Percentiles rank a stretch among this genome's conserved stretches.
phyloP scores from a whole-genome alignment of 192 early-diverging fungal species.

The Obelidium mucronatum region DNA sequence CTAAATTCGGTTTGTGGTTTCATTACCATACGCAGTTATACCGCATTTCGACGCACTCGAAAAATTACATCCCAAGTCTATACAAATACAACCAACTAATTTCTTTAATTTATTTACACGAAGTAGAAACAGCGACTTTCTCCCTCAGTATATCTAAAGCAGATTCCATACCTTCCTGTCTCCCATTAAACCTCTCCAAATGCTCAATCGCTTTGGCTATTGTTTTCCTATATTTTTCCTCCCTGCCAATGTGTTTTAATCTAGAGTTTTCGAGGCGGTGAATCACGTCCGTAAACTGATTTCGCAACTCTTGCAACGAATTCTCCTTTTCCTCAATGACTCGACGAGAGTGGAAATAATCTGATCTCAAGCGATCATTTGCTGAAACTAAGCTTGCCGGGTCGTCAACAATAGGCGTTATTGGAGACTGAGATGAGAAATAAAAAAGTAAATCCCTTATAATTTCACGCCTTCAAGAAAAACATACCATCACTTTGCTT shows the following conservation, averaged over 20 bases:
- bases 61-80: too few relatives aligned
- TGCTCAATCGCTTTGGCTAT: constrained; percentile 30
- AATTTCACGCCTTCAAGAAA: neutral
- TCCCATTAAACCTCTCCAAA: constrained; percentile 23
- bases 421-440: neutral
- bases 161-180: constrained; percentile 15
- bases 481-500: neutral
- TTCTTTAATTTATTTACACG: too few relatives aligned
- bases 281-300: constrained; percentile 25
- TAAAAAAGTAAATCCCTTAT: neutral
- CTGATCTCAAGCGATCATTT: constrained; percentile 21
- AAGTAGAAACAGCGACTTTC: too few relatives aligned
- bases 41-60: too few relatives aligned
- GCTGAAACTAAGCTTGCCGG: constrained; percentile 13
- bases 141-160: constrained; percentile 24
- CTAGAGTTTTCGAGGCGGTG: constrained; percentile 11
- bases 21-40: too few relatives aligned
- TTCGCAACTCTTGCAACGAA: constrained; percentile 2
- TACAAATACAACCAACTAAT: too few relatives aligned
- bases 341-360: constrained; percentile 14
- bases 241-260: constrained; percentile 18
- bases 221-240: constrained; percentile 28
- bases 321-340: constrained; percentile 26
- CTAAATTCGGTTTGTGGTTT: too few relatives aligned
- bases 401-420: constrained; percentile 1